phyloP scores from a whole-genome alignment of 2,329 filamentous ascomycete species.

The Elsinoe australis region DNA sequence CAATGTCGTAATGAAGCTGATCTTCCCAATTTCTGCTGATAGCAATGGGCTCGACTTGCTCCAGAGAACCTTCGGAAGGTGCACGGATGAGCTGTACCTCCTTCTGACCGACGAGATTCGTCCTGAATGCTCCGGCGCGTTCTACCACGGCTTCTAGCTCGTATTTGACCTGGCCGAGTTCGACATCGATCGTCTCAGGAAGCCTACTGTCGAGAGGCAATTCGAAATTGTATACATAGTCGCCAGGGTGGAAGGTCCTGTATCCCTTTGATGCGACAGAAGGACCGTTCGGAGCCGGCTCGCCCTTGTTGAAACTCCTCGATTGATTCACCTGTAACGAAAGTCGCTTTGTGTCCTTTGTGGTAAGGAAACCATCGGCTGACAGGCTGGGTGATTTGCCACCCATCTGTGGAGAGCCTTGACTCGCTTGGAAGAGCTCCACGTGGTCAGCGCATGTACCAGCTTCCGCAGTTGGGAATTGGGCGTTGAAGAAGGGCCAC shows the following conservation, averaged over 20 bases:
- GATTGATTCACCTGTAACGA: slow-evolving; percentile 76
- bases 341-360: slow-evolving; percentile 55
- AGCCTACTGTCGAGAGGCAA: slow-evolving; percentile 70
- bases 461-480: slow-evolving; percentile 51
- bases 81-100: slow-evolving; percentile 79
- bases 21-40: slow-evolving; percentile 94
- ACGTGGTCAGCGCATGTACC: slow-evolving; percentile 57
- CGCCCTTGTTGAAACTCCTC: slow-evolving; percentile 75
- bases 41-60: slow-evolving; percentile 87
- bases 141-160: slow-evolving; percentile 79
- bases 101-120: slow-evolving; percentile 73
- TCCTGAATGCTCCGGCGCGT: slow-evolving; percentile 80
- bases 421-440: slow-evolving; percentile 44
- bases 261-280: slow-evolving; percentile 69
- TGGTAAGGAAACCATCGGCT: slow-evolving; percentile 35
- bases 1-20: slow-evolving; percentile 89
- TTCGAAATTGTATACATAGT: slow-evolving; percentile 72
- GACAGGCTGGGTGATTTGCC: slow-evolving; percentile 39
- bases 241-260: slow-evolving; percentile 71
- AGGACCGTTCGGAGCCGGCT: slow-evolving; percentile 49
- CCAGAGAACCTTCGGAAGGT: slow-evolving; percentile 77
- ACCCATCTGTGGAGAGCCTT: slow-evolving; percentile 32
- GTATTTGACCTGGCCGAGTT: slow-evolving; percentile 80
- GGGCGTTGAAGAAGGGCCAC: slow-evolving; percentile 85
- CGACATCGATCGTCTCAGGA: slow-evolving; percentile 77